These are phyloP conservation scores for Xylaria intraflava DNA, from an alignment of 495 filamentous ascomycete genomes.

Conservation along the genomic window DNA sequence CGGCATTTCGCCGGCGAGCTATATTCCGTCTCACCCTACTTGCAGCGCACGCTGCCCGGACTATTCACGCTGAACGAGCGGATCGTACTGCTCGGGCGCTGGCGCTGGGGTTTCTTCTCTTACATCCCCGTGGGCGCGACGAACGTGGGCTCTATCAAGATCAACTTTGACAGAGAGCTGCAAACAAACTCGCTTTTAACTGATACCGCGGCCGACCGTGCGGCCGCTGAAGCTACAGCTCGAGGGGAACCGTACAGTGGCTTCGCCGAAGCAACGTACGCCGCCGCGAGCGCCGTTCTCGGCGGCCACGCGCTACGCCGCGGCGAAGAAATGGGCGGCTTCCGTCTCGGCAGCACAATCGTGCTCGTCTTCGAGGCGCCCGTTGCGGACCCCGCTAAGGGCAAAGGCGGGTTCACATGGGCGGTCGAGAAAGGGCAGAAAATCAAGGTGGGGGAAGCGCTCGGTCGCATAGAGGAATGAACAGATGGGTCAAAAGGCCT, in stretches of 20 bases:
- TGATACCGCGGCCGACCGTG: slow-evolving; percentile 78
- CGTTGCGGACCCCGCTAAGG: slow-evolving; percentile 55
- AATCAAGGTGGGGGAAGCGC: slow-evolving; percentile 78
- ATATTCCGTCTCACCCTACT: slow-evolving; percentile 88
- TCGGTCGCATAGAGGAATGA: slow-evolving; percentile 53
- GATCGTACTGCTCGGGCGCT: slow-evolving; percentile 86
- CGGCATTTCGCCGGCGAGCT: slow-evolving; percentile 96
- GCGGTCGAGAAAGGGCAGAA: slow-evolving; percentile 74
- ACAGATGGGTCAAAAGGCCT: background rate
- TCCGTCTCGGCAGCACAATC: slow-evolving; percentile 91
- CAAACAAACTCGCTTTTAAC: slow-evolving; percentile 86
- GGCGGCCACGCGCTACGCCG: slow-evolving; percentile 74
- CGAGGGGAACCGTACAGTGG: slow-evolving; percentile 76
- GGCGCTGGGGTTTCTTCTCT: slow-evolving; percentile 96
- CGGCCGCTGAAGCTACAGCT: slow-evolving; percentile 67
- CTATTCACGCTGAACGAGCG: slow-evolving; percentile 96
- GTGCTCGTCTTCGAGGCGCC: slow-evolving; percentile 97
- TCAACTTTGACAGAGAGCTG: slow-evolving; percentile 95
- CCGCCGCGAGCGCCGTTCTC: slow-evolving; percentile 65
- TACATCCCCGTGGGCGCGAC: slow-evolving; percentile 94
- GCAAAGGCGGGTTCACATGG: slow-evolving; percentile 78
- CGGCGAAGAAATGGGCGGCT: slow-evolving; percentile 97
- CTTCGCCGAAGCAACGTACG: slow-evolving; percentile 87
- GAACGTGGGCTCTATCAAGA: slow-evolving; percentile 95
- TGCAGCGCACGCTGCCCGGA: slow-evolving; percentile 83